Percentiles rank a stretch among this genome's conserved stretches.
Conservation (phyloP, 257 asterid genomes). For the Paulownia fortunei region DNA sequence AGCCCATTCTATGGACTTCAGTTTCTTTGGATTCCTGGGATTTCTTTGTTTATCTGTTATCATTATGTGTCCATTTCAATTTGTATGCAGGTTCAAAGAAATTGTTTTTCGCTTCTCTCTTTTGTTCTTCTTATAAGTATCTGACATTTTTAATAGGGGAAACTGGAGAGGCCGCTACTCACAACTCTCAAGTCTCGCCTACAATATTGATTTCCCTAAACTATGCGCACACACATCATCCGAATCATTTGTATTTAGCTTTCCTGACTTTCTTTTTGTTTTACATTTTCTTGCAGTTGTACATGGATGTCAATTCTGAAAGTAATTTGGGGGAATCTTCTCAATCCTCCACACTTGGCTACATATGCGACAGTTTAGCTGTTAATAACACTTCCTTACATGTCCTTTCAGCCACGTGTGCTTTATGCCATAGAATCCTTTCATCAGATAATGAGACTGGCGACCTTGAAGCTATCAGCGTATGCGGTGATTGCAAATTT, state of each 20-base stretch:
- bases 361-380: constrained; percentile 32
- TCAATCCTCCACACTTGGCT: constrained; percentile 37
- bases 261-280: neutral
- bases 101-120: no score
- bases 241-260: neutral
- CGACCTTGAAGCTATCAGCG: constrained; percentile 51
- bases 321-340: constrained; percentile 49
- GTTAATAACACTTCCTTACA: constrained; percentile 26
- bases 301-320: constrained; percentile 56
- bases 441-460: constrained; percentile 47
- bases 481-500: constrained; percentile 87
- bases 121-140: neutral
- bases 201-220: neutral
- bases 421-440: constrained; percentile 60
- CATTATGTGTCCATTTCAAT: no score
- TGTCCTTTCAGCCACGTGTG: constrained; percentile 46
- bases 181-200: no score
- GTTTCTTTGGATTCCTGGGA: no score
- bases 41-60: no score
- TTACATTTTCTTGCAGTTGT: constrained; percentile 35
- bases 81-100: no score
- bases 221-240: neutral
- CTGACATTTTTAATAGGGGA: no score
- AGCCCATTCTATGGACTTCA: no score
- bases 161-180: no score